Percentiles rank a stretch among this genome's conserved stretches.
phyloP scores from a whole-genome alignment of 139 green algal species.

The Tetradesmus obliquus region DNA sequence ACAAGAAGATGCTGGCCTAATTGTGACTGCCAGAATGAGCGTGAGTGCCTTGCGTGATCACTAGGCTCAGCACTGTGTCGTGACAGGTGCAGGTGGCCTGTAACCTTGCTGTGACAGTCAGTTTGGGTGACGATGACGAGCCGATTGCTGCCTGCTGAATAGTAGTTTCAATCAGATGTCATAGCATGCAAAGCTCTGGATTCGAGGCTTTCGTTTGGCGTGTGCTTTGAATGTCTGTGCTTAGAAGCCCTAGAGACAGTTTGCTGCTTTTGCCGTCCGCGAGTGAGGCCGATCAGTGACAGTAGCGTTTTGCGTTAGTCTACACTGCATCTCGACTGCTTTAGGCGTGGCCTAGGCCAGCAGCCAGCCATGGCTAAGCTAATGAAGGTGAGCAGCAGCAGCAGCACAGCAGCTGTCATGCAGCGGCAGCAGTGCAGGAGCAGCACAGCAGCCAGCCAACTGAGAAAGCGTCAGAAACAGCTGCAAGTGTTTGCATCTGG shows the following conservation, averaged over 20 bases:
- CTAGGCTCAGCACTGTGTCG: background rate
- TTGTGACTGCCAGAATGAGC: too few relatives aligned
- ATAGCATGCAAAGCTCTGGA: too few relatives aligned
- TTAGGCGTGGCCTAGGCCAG: background rate
- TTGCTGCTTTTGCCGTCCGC: background rate
- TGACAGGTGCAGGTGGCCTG: background rate
- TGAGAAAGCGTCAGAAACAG: too few relatives aligned
- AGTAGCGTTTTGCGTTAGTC: too few relatives aligned
- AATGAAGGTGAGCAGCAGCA: conserved; percentile 21
- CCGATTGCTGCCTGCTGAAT: background rate
- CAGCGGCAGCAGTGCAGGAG: background rate
- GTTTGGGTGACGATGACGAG: background rate
- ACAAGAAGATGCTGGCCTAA: too few relatives aligned
- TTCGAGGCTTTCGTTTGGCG: too few relatives aligned
- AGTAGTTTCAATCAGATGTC: too few relatives aligned
- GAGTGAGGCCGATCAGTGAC: background rate
- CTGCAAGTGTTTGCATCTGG: background rate
- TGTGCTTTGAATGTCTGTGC: background rate
- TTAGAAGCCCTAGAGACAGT: background rate
- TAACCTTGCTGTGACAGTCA: background rate
- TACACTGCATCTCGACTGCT: too few relatives aligned
- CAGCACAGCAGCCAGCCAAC: background rate
- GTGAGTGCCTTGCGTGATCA: too few relatives aligned
- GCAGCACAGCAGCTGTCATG: background rate
- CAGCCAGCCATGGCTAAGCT: conserved; percentile 33